Base-by-base conservation (phyloP, 352 stramenopile species). In the Globisporangium paddicum region DNA sequence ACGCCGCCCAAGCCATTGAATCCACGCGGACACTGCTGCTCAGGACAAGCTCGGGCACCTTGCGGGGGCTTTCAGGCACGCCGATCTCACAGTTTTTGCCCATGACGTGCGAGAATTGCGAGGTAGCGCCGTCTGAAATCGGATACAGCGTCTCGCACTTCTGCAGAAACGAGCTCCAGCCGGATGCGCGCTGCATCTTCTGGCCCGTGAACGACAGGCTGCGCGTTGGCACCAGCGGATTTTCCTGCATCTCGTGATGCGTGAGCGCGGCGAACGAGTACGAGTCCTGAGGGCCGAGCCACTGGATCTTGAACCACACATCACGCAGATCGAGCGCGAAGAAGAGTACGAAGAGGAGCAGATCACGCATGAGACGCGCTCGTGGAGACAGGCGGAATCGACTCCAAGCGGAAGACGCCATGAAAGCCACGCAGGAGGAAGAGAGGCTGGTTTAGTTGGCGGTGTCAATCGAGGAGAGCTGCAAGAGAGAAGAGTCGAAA, bases 261-360 rank as follows among this genome's bases (percentile, higher is more conserved):
- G 71, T 64, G 28, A 66, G 60, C 5, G 62, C 63, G 40, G 66
- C 64, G 42, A 87, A 84, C 0, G 62, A 66, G 57, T 71, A 83
- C 6, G 62, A 32, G 56, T 83, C 68, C 7, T 59, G 55, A 5
- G 72, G 56, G 0, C 78, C 75, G 26, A 89, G 42, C 79, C 76
- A 89, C 2, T 48, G 61, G 51, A 68, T 45, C 63, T 89, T 89
- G 63, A 82, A 87, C 66, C 68, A 80, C 37, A 89, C 55, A 40
- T 89, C 79, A 6, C 79, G 73, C 49, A 62, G 55, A 41, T 86
- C 76, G 53, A 89, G 65, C 37, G 73, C 46, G 18, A 83, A 51
- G 11, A 66, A 58, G 35, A 77, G 21, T 44, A 50, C n/a, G 1
- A 73, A 48, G 41, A 85, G 42, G 10, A 66, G 37, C 6, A 71